Percentiles rank a stretch among this genome's conserved stretches.
Conservation (phyloP, 1,139 yeast genomes). For the Geotrichum carabidarum region DNA sequence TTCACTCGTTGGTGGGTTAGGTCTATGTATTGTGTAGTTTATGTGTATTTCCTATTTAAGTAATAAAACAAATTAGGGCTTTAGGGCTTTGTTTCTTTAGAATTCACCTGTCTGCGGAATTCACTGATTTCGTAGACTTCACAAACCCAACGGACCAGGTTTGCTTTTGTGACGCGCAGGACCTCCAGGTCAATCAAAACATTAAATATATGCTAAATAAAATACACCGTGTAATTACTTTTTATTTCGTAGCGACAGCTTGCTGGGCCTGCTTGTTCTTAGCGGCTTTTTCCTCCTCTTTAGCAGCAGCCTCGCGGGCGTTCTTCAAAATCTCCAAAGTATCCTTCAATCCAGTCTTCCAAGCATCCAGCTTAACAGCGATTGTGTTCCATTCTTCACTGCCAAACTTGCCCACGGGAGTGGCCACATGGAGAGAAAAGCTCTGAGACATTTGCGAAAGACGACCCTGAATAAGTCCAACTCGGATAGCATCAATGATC, state of each 20-base stretch:
- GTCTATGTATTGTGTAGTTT: neutral
- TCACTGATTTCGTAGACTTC: neutral
- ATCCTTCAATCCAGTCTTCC: constrained; percentile 39
- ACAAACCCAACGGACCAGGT: neutral
- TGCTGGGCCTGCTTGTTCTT: constrained; percentile 5
- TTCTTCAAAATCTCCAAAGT: constrained; percentile 35
- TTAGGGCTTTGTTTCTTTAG: constrained; percentile 12
- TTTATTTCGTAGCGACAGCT: constrained; percentile 1
- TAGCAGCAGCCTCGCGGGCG: constrained; percentile 33
- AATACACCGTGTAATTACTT: neutral
- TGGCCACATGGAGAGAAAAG: constrained; percentile 40
- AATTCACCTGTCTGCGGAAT: neutral
- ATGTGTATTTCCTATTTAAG: constrained; percentile 8
- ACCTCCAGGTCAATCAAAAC: neutral
- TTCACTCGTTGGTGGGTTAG: neutral
- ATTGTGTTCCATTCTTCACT: constrained; percentile 40
- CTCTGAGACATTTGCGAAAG: constrained; percentile 40
- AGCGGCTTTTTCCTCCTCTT: constrained; percentile 23
- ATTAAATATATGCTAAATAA: constrained; percentile 7
- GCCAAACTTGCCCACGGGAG: constrained; percentile 39
- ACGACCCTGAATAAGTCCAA: constrained; percentile 43
- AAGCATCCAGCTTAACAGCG: constrained; percentile 35
- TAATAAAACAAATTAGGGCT: constrained; percentile 11
- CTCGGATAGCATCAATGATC: constrained; percentile 43
- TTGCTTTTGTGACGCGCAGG: neutral